Evolutionary conservation across 306 rosid genomes (phyloP), one percentile per base, ranked within the genome.

Genomic region (Lathyrus aphaca): DNA sequence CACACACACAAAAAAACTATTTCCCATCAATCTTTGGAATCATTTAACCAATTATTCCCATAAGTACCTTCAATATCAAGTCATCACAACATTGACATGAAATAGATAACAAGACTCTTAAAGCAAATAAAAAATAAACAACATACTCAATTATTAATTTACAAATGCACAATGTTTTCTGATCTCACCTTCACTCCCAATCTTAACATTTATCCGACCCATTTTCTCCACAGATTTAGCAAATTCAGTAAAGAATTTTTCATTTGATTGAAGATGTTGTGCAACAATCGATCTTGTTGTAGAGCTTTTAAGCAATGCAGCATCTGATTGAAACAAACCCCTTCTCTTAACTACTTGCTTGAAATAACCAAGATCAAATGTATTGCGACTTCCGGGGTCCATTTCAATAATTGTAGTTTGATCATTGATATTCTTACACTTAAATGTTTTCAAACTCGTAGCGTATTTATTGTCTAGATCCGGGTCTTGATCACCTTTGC

Each of bases 341-440:
- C 98, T 71, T 62, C 94, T 70, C 81, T 88, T 88, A n/a, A 87
- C 54, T 0, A 93, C 64, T 10, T 53, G 82, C 0, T 71, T 42
- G 56, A 77, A 93, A 73, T 86, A 90, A 76, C 87, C 66, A 4
- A 88, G 83, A 71, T 93, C 98, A 75, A 93, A 93, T 23, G 92
- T 82, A 5, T 82, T 67, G 54, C 64, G 79, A 56, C 98, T 90
- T 49, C 98, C 98, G 0, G 97, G 98, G 69, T 93, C 97, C 98
- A 94, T 83, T 77, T 89, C 97, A 18, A 90, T 68, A 1, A 37
- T 42, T 54, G 88, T 79, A 21, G 72, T 77, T 21, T 66, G 75
- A 25, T 85, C 96, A 42, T 3, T 85, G 6, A 55, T 72, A 29
- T 10, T 84, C 66, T 58, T 82, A 76, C 98, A 94, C 74, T 90